A percentile compares a stretch with the other conserved stretches of the same genome.
Conservation (phyloP, 768 basidiomycete species). For the Tricholomella constricta region DNA sequence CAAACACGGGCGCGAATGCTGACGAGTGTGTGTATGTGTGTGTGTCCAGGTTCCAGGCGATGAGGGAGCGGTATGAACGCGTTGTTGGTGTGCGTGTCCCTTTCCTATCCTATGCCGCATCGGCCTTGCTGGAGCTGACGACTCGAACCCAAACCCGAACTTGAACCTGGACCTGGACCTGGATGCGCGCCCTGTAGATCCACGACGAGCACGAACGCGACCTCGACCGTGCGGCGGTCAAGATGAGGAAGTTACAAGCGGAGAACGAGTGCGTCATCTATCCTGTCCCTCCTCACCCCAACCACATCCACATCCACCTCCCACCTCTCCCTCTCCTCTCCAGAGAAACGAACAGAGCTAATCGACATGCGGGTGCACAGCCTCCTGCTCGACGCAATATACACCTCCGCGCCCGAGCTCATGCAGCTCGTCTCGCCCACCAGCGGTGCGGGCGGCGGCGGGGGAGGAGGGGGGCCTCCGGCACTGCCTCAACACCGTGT, state of each 20-base stretch:
- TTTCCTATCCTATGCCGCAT: background rate
- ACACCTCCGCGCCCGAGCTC: slow-evolving; percentile 18
- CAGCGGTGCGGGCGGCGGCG: too few relatives aligned
- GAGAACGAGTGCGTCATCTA: slow-evolving; percentile 49
- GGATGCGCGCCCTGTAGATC: slow-evolving; percentile 23
- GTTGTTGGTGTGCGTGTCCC: slow-evolving; percentile 38
- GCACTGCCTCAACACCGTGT: too few relatives aligned
- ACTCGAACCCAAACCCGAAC: too few relatives aligned
- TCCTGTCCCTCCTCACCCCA: background rate
- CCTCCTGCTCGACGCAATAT: slow-evolving; percentile 40
- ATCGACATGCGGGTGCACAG: slow-evolving; percentile 21
- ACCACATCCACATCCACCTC: too few relatives aligned
- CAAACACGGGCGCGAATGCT: background rate
- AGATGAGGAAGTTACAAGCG: slow-evolving; percentile 46
- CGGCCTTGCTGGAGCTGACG: too few relatives aligned
- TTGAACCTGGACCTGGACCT: too few relatives aligned
- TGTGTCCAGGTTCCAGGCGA: slow-evolving; percentile 40
- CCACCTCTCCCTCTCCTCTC: background rate
- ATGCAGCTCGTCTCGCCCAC: slow-evolving; percentile 14
- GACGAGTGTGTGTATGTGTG: background rate
- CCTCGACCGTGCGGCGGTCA: slow-evolving; percentile 39
- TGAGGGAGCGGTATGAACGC: slow-evolving; percentile 49
- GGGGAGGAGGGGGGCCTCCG: too few relatives aligned
- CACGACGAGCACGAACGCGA: slow-evolving; percentile 40
- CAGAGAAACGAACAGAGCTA: too few relatives aligned